Evolutionary conservation across 2,329 filamentous ascomycete species (phyloP).

Genomic region (Hypoxylon sp.): DNA sequence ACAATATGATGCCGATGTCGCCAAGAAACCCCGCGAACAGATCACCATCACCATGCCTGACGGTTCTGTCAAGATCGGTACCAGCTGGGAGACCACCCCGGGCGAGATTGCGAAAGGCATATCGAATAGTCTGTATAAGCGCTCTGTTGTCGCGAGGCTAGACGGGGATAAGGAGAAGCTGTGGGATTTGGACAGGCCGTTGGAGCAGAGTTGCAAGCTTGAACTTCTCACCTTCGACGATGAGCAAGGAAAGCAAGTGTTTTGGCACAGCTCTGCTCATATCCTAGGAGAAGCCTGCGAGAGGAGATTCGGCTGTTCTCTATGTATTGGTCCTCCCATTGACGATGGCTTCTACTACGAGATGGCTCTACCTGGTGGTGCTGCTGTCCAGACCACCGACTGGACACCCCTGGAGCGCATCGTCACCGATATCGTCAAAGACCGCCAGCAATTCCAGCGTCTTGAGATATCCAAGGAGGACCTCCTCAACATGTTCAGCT

Average conservation of each 20-base stretch:
- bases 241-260: constrained; percentile 85
- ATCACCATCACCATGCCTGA: constrained; percentile 79
- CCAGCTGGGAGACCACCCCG: constrained; percentile 91
- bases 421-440: constrained; percentile 87
- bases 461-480: constrained; percentile 90
- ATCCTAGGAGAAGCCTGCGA: constrained; percentile 95
- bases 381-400: constrained; percentile 76
- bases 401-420: constrained; percentile 86
- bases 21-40: constrained; percentile 73
- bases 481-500: constrained; percentile 93
- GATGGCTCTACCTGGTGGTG: constrained; percentile 81
- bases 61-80: constrained; percentile 75
- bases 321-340: constrained; percentile 93
- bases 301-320: constrained; percentile 85
- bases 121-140: constrained; percentile 85
- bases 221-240: constrained; percentile 83
- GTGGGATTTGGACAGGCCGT: constrained; percentile 91
- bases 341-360: constrained; percentile 90
- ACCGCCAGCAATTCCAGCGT: constrained; percentile 94
- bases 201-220: constrained; percentile 87
- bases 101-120: constrained; percentile 79
- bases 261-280: constrained; percentile 97
- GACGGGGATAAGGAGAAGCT: constrained; percentile 75
- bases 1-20: constrained; percentile 73
- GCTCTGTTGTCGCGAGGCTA: constrained; percentile 85